Evolutionary conservation across 202 grass and related monocot species (phyloP), one percentile per base, ranked within the genome.

Genomic region (Setaria viridis): DNA sequence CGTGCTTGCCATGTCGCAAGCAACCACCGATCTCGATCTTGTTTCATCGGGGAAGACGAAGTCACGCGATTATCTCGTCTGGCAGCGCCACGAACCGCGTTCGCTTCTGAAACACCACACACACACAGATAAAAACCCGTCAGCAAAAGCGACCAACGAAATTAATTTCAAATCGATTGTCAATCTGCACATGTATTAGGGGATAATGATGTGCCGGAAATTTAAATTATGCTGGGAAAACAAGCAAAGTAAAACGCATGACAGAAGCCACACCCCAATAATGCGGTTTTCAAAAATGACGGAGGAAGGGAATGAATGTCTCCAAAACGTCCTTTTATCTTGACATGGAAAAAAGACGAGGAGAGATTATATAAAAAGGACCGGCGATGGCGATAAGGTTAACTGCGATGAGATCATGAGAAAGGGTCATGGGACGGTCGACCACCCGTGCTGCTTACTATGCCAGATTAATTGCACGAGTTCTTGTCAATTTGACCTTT

Each of bases 81-180:
- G 95, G 91, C 67, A 93, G 42, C 54, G 91, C 89, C 53, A 91
- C 82, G 80, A 98, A 98, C 63, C 95, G 92, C 62, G 93, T 93
- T 63, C 80, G 89, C 87, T 90, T 98, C 95, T 98, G 93, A 48
- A 90, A 95, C 45, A 79, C 73, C 56, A 73, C 86, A 90, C 20
- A 79, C 39, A 41, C 5, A 41, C 3, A 66, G 37, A 67, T 2
- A 15, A 54, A 80, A 39, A 82, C 19, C n/a, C 62, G 37, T 83
- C 70, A 74, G 35, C 72, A 73, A 48, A 81, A 72, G 32, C 55
- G 58, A 80, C 76, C 0, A 67, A 5, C 13, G 9, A 0, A 37
- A 70, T 12, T 15, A 35, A 15, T 29, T 34, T 3, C 2, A 34
- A 33, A 42, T 29, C 19, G 10, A 7, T 39, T 30, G 84, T 21